Evolutionary conservation across 768 basidiomycete genomes (phyloP).

Genomic region (Mrakia gelida): DNA sequence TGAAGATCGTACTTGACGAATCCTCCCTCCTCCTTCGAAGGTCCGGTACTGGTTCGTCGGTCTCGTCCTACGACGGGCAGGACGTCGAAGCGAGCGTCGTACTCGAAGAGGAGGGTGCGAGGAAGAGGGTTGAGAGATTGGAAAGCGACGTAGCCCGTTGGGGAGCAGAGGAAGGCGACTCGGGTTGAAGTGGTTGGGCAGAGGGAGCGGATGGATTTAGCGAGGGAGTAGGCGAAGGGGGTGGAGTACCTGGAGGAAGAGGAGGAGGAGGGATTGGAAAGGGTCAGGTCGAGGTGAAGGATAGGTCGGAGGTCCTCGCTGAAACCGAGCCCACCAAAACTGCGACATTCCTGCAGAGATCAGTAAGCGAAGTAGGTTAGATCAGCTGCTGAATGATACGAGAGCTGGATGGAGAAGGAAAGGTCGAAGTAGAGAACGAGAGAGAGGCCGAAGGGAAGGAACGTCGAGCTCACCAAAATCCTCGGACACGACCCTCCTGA

Average conservation of each 20-base stretch:
- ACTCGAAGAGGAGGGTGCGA: conserved; percentile 36
- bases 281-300: neutral
- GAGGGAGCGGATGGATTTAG: conserved; percentile 33
- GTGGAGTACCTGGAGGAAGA: conserved; percentile 35
- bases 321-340: conserved; percentile 33
- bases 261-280: neutral
- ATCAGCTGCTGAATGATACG: neutral
- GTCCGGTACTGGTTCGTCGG: neutral
- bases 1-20: conserved; percentile 38
- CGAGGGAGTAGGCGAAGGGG: conserved; percentile 34
- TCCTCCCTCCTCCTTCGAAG: conserved; percentile 11
- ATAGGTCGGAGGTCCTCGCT: too few species aligned
- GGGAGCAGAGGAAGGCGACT: conserved; percentile 39
- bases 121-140: conserved; percentile 32
- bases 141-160: conserved; percentile 38
- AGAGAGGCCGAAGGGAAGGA: neutral
- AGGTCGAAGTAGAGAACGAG: neutral
- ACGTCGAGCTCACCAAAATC: conserved; percentile 28
- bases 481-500: conserved; percentile 18
- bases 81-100: conserved; percentile 36
- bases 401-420: neutral
- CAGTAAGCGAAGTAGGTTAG: neutral
- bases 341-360: conserved; percentile 29
- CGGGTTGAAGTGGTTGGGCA: conserved; percentile 15
- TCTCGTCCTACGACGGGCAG: conserved; percentile 29